phyloP scores from a whole-genome alignment of 2,329 filamentous ascomycete species.

The Parastagonospora avenae region DNA sequence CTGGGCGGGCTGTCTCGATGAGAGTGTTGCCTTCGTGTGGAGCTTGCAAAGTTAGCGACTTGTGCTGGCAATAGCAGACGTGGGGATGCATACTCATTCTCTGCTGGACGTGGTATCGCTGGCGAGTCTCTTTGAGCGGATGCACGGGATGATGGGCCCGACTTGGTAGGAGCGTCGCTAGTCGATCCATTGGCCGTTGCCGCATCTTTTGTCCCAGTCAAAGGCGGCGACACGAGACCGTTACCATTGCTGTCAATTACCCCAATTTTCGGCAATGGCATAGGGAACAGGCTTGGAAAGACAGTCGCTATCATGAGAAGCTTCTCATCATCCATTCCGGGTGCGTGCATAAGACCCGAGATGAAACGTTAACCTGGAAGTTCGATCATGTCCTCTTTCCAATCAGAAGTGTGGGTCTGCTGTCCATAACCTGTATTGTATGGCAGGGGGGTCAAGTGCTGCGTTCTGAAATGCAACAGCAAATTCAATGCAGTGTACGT shows the following conservation, averaged over 20 bases:
- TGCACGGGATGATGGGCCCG: constrained; percentile 23
- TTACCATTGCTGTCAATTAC: constrained; percentile 38
- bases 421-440: constrained; percentile 30
- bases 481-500: constrained; percentile 58
- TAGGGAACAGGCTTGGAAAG: constrained; percentile 53
- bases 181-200: constrained; percentile 25
- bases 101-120: constrained; percentile 40
- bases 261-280: constrained; percentile 51
- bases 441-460: constrained; percentile 49
- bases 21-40: constrained; percentile 26
- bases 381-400: constrained; percentile 66
- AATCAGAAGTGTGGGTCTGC: constrained; percentile 50
- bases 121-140: constrained; percentile 36
- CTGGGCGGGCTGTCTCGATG: constrained; percentile 30
- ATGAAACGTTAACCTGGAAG: constrained; percentile 60
- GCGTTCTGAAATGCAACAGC: constrained; percentile 64
- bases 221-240: constrained; percentile 29
- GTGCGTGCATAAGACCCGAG: constrained; percentile 54
- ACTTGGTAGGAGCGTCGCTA: constrained; percentile 23
- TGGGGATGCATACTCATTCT: constrained; percentile 57
- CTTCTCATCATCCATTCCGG: constrained; percentile 64
- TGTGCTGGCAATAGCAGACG: constrained; percentile 41
- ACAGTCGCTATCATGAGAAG: constrained; percentile 57
- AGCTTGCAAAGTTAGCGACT: constrained; percentile 16
- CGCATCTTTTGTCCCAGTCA: constrained; percentile 36